Evolutionary conservation across 208 protist genomes (phyloP).

Genomic region (Leishmania lainsoni): DNA sequence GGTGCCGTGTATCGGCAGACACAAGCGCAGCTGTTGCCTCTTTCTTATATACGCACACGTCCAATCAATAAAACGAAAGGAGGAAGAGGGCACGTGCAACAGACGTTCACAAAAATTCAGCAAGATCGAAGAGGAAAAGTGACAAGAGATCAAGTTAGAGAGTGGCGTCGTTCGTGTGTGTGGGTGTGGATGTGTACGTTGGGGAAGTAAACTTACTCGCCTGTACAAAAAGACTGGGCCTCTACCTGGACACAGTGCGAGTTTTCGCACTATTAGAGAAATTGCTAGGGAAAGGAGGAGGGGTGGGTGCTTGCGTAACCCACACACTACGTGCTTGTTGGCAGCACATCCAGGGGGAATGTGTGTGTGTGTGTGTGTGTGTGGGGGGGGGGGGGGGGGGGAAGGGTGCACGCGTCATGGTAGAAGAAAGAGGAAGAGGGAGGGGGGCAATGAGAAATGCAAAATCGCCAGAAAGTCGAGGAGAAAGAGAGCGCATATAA

Average conservation of each 20-base stretch:
- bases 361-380: neutral
- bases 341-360: slow-evolving; percentile 2
- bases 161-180: neutral
- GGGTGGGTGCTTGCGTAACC: neutral
- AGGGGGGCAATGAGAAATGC: neutral
- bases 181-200: neutral
- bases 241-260: neutral
- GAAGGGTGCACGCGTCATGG: neutral
- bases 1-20: neutral
- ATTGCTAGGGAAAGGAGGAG: neutral
- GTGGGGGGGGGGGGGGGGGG: too few species aligned
- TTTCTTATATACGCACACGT: neutral
- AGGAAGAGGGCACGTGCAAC: neutral
- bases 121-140: neutral
- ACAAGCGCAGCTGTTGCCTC: neutral
- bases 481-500: neutral
- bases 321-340: neutral
- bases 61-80: neutral
- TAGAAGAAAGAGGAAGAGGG: neutral
- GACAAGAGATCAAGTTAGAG: neutral
- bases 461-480: neutral
- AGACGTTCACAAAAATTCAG: neutral
- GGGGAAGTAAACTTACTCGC: neutral
- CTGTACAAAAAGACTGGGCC: neutral
- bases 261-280: neutral